Evolutionary conservation across 1,139 yeast species (phyloP), one percentile per base, ranked within the genome.

Genomic region (Debaryomycetaceae sp.): DNA sequence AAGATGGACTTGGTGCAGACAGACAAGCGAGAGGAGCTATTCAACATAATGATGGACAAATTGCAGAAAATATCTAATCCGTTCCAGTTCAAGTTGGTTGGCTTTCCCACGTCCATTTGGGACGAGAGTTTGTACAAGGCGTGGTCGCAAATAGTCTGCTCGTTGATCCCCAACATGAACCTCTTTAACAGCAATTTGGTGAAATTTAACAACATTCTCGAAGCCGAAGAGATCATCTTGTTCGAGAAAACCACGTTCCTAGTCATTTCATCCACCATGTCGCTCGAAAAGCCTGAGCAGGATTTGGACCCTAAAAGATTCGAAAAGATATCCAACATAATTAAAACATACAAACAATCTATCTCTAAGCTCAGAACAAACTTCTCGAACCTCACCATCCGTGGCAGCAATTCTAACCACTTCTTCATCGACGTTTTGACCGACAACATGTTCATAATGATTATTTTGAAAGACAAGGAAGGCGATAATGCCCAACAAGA

Each of bases 81-180:
- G 27, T 90, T 76, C 63, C 89, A 87, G 39, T 90, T 89, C 66
- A 74, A 81, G 46, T 71, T 90, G 38, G 79, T 80, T n/a, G 97
- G 98, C 6, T 91, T 90, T 60, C 93, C 97, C 6, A 93, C 99
- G 0, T 87, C 97, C 4, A 93, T 93, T 48, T 93, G 99, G 99
- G 98, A 93, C 65, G 99, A 93, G 64, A 84, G 95, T 58, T 74
- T 93, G 50, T 93, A 91, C 65, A 88, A 87, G 63, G 99, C 99
- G 0, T 93, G 99, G 99, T 87, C 97, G 4, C 87, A 85, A 45
- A 93, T 93, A 49, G 98, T 93, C 34, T 90, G 98, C 60, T 87
- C 97, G 2, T 75, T 93, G 54, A 91, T 93, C 48, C 98, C 99
- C 7, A 93, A 95, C 60, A 91, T 93, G 81, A 78, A 81, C 42